Evolutionary conservation across 306 rosid genomes (phyloP).

Genomic region (Arachis stenosperma): DNA sequence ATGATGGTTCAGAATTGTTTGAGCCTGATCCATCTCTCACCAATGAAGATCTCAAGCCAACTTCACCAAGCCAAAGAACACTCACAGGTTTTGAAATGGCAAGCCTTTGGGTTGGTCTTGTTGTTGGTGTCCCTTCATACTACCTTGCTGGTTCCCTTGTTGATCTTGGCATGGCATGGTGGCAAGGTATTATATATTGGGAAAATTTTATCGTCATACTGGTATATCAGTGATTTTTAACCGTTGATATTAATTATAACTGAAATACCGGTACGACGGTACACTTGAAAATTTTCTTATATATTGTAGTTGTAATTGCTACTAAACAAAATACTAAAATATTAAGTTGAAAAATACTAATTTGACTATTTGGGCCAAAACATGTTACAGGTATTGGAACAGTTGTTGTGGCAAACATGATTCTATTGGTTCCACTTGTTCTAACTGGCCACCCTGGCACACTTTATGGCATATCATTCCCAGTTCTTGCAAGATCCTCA

Average conservation of each 20-base stretch:
- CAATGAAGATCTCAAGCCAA: constrained; percentile 83
- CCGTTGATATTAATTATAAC: no score
- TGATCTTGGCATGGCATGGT: constrained; percentile 97
- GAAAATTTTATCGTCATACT: no score
- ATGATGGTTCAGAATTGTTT: constrained; percentile 5
- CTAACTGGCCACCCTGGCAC: constrained; percentile 87
- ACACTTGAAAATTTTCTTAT: no score
- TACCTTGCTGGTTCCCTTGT: constrained; percentile 90
- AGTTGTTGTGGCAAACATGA: constrained; percentile 66
- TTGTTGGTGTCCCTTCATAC: constrained; percentile 88
- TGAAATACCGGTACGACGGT: no score
- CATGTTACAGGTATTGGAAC: constrained; percentile 41
- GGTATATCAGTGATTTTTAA: no score
- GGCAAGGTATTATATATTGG: constrained; percentile 68
- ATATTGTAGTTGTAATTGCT: no score
- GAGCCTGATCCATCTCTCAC: constrained; percentile 57
- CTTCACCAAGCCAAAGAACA: constrained; percentile 54
- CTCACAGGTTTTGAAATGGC: constrained; percentile 76
- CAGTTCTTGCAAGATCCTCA: constrained; percentile 79
- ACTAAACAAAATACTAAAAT: no score
- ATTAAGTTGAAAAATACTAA: no score
- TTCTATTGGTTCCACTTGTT: constrained; percentile 60
- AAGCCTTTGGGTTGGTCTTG: constrained; percentile 79
- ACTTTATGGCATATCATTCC: constrained; percentile 82
- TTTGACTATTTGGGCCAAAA: no score